Base-by-base conservation (phyloP, 352 stramenopile species). In the Phytophthora foliorum region DNA sequence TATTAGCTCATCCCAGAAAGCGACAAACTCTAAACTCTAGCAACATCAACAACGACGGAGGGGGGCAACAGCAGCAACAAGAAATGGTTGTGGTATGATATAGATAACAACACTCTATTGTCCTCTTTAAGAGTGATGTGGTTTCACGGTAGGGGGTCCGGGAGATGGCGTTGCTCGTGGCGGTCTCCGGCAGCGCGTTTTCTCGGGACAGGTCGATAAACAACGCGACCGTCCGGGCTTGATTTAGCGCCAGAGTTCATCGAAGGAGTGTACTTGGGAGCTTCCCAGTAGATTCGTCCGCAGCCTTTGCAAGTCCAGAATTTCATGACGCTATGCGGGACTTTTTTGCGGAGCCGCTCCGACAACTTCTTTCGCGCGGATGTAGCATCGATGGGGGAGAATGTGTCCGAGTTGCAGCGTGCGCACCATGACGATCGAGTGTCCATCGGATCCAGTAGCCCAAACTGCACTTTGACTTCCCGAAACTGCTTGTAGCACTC, bases 241-340 rank as follows among this genome's bases (percentile, higher is more conserved):
- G 55, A 25, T 11, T 56, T 44, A 2, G 17, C 24, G n/a, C 32
- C 38, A 22, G 44, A 44, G 27, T 17, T 65, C 34, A 45, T 46
- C 0, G 72, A 56, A 39, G 74, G 77, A 22, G 76, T 80, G 68
- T 90, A 93, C 71, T 94, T 94, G 41, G 83, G 81, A 14, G 82
- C 84, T 63, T 87, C 81, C 86, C 86, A 93, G 69, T 89, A 94
- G 48, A 93, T 65, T 44, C 89, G 79, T 46, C 78, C 48, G 66
- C 86, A 94, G 29, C 62, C 61, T 0, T 74, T 34, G 62, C 86
- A 93, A 31, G 71, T 76, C 74, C 80, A 93, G 48, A 82, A 81
- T 10, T 68, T 78, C 25, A 56, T 64, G n/a, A 75, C 66, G 5
- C 53, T 63, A 34, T 51, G 36, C 3, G 79, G 74, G 24, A 81